These are phyloP conservation scores for Thalassiosira sp. DNA, from an alignment of 352 stramenopile species.

Conservation along the genomic window DNA sequence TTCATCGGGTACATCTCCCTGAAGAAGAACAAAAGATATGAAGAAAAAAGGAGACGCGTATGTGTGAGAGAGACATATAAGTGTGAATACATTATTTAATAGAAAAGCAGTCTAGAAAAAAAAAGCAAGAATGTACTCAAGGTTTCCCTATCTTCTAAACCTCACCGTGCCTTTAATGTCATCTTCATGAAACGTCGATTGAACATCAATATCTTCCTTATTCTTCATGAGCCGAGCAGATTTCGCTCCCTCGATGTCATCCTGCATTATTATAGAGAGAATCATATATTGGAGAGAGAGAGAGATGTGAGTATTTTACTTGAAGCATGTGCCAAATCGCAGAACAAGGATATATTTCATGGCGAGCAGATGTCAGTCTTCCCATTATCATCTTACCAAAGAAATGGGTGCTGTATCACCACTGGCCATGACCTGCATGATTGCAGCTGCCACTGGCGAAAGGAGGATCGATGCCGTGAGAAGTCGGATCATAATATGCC, in stretches of 20 bases:
- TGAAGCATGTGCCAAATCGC: no score
- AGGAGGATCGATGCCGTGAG: not conserved
- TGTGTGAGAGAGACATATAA: no score
- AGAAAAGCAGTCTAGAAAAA: no score
- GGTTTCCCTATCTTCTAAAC: no score
- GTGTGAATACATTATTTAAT: no score
- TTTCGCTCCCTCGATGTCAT: conserved; percentile 36
- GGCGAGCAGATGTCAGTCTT: no score
- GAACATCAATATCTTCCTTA: conserved; percentile 46
- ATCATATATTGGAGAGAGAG: no score
- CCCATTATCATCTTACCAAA: conserved; percentile 10
- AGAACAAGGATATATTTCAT: not conserved
- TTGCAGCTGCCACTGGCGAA: not conserved
- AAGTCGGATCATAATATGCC: not conserved
- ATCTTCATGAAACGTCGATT: conserved; percentile 49
- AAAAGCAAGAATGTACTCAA: not conserved
- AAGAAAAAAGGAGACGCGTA: not conserved
- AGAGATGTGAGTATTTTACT: no score
- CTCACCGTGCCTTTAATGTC: conserved; percentile 48
- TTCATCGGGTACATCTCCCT: conserved; percentile 36
- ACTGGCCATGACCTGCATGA: not conserved
- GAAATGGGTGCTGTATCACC: not conserved
- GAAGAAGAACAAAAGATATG: not conserved
- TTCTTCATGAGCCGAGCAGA: conserved; percentile 52
- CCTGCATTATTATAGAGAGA: not conserved